A percentile compares a stretch with the other conserved stretches of the same genome.
phyloP scores from a whole-genome alignment of 805 yeast genomes.

The Metschnikowia aberdeeniae region DNA sequence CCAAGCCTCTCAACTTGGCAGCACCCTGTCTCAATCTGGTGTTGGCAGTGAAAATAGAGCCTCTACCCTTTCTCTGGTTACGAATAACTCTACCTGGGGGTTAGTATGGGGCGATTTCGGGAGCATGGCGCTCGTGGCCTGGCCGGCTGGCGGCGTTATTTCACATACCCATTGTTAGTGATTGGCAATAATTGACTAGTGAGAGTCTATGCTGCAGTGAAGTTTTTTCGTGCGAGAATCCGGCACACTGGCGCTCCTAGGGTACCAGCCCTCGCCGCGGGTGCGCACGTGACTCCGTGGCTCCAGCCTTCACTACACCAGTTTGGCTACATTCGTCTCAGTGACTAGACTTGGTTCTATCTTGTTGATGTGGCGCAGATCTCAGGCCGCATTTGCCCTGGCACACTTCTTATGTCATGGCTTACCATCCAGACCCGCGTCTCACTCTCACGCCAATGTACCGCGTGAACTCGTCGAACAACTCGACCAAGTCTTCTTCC shows the following conservation, averaged over 20 bases:
- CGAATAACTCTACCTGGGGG: conserved; percentile 95
- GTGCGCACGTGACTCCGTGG: conserved; percentile 9
- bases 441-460: conserved; percentile 61
- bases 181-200: conserved; percentile 13
- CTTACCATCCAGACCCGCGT: conserved; percentile 33
- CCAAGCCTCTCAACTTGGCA: conserved; percentile 98
- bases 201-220: background rate
- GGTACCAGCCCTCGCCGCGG: conserved; percentile 14
- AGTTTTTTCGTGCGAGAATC: conserved; percentile 11
- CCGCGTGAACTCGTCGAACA: conserved; percentile 63
- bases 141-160: background rate
- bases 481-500: conserved; percentile 47
- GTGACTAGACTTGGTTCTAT: too few relatives aligned
- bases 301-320: too few relatives aligned
- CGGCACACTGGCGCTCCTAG: conserved; percentile 13
- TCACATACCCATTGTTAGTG: conserved; percentile 20
- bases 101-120: conserved; percentile 4
- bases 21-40: conserved; percentile 99
- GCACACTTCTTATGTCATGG: background rate
- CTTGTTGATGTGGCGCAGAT: too few relatives aligned
- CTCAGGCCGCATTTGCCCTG: background rate
- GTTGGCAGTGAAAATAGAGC: conserved; percentile 99
- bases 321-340: background rate
- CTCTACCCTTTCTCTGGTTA: conserved; percentile 99
- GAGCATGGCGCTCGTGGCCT: background rate